Evolutionary conservation across 129 eudicot genomes (phyloP), one percentile per base, ranked within the genome.

Genomic region (Artemisia argyi): DNA sequence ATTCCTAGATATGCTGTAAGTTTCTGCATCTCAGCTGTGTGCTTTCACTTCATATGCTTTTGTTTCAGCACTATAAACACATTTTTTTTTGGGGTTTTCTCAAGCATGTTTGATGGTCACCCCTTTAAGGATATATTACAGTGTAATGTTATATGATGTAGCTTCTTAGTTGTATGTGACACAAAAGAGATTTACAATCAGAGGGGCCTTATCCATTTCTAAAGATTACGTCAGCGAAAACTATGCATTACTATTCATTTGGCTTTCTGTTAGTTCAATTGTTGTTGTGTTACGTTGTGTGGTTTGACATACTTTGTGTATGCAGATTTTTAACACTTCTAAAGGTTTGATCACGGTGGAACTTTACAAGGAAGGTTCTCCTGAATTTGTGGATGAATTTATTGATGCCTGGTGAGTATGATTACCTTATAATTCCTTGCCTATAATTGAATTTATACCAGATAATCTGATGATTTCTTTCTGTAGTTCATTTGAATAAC

Each of bases 281-380:
- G 52, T 73, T 48, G 52, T 58, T 57, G 44, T 59, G 42, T 47
- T 61, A 54, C 16, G 52, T n/a, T 19, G 51, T 26, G 16, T 46
- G 46, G 78, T 64, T 35, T 62, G 54, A 68, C 61, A 53, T 66
- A 17, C 13, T 19, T 30, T 68, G 10, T 71, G 39, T 62, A 53
- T 65, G 67, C 91, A 95, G 99, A 78, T 86, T 46, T 78, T 95
- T 54, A 85, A 79, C 66, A 95, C 97, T 64, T 86, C 97, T 3
- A 95, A 95, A 84, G 99, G 99, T 55, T 61, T 79, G 52, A 85
- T 95, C 48, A 88, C 91, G 3, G 95, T 86, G 61, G 99, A 95
- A 76, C 91, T 95, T 61, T 86, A 77, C 90, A 95, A 95, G 84
- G 99, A 95, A 61, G 89, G 91, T 72, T 90, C 96, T 68, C 88